Evolutionary conservation across 306 rosid genomes (phyloP).

Genomic region (Acmispon strigosus): DNA sequence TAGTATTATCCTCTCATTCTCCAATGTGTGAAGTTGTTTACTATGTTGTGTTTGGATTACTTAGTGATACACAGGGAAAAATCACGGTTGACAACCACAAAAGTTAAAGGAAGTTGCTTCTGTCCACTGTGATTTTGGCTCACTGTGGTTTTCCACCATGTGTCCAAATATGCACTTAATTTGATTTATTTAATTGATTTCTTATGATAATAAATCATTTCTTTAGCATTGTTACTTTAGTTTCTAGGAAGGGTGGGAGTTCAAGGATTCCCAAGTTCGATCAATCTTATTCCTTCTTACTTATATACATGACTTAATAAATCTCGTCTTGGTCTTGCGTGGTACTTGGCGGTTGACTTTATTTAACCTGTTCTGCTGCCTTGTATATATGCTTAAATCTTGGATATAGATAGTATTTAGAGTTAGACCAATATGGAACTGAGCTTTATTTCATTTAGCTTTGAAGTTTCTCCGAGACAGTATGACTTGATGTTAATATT

Average conservation of each 20-base stretch:
- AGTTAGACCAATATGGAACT: not conserved
- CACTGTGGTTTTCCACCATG: too few relatives aligned
- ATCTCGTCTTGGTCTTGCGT: not conserved
- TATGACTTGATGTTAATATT: constrained; percentile 3
- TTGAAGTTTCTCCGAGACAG: not conserved
- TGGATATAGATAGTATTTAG: not conserved
- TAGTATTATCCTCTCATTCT: too few relatives aligned
- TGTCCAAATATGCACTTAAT: not conserved
- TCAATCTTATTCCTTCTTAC: constrained; percentile 10
- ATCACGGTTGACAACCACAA: too few relatives aligned
- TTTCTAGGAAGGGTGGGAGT: not conserved
- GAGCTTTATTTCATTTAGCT: not conserved
- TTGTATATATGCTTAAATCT: not conserved
- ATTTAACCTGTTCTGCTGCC: not conserved
- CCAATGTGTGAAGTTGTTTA: too few relatives aligned
- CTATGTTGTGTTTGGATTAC: too few relatives aligned
- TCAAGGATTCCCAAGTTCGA: not conserved
- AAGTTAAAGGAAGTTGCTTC: too few relatives aligned
- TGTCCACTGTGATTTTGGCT: not conserved
- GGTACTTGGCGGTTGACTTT: not conserved
- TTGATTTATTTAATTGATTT: not conserved
- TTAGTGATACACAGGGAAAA: too few relatives aligned
- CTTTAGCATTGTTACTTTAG: not conserved
- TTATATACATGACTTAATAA: not conserved
- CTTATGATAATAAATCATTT: not conserved